Conservation (phyloP, 345 rosid species). For the Abelmoschus esculentus region DNA sequence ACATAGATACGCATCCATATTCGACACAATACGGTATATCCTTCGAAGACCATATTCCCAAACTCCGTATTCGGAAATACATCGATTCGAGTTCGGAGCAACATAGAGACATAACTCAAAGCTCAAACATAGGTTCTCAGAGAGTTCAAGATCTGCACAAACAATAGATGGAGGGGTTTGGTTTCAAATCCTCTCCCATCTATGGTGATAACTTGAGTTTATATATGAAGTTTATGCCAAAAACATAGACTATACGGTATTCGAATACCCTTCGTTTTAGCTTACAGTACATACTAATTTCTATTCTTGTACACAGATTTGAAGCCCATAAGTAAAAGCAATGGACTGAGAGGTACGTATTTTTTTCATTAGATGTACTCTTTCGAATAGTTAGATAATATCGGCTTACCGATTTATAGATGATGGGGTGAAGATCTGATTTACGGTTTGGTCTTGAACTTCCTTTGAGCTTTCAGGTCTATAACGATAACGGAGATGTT, state of each 20-base stretch:
- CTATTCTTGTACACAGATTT: conserved; percentile 8
- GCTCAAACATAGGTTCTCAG: not conserved
- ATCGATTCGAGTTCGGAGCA: not conserved
- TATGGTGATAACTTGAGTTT: not conserved
- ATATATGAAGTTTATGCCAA: not conserved
- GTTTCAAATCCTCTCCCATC: not conserved
- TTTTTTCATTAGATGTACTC: not conserved
- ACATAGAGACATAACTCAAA: not conserved
- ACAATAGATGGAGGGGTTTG: not conserved
- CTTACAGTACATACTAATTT: not conserved
- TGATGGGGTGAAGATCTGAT: not conserved
- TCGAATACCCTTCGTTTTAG: not conserved
- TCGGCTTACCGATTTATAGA: not conserved
- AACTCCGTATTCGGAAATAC: too few species aligned
- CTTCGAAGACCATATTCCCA: too few species aligned
- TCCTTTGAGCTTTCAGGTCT: conserved; percentile 86
- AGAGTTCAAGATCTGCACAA: not conserved
- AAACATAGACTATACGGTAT: not conserved
- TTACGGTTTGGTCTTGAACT: conserved; percentile 48
- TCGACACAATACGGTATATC: too few species aligned
- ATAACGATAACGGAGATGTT: conserved; percentile 77
- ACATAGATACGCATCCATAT: too few species aligned
- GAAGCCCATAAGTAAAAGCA: conserved; percentile 12
- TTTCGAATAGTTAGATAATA: not conserved
- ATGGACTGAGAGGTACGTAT: conserved; percentile 5